Evolutionary conservation across 2,329 filamentous ascomycete genomes (phyloP), one percentile per base, ranked within the genome.

Genomic region (Stachybotrys elegans): DNA sequence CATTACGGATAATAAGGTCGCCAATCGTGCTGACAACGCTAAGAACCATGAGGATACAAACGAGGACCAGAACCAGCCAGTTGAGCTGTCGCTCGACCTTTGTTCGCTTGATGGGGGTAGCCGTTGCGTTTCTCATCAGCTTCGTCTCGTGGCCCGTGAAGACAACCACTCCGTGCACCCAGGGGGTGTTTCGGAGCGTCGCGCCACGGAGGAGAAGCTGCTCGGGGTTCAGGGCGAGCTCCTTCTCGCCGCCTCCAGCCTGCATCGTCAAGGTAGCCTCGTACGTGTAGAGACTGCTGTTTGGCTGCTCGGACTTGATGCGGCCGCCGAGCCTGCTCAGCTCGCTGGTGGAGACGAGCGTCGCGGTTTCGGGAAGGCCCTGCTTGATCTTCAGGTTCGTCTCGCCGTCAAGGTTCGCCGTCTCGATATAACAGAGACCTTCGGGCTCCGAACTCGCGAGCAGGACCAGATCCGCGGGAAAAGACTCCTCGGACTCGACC

Each of bases 351-450:
- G 88, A 95, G 47, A 98, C 90, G 60, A 96, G 75, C 48, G 86
- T 76, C 13, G 86, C 83, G 0, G 93, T 98, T 70, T 98, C 93
- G 1, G 93, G 92, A 43, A 96, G 83, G 2, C 84, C 92, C 70
- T 98, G 93, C 70, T 98, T 98, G 70, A 98, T 95, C 70, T 98
- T 98, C 55, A 98, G 71, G 62, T 98, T 98, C 17, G 93, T 98
- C 68, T 98, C 93, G 55, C 93, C 93, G 57, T 98, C 93, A 46
- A 98, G 73, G 61, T 98, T 98, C 20, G 93, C 92, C 2, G 93
- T 98, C 69, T 98, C 93, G 60, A 98, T 97, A 63, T 98, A 98
- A 68, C 93, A 98, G 45, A 98, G 71, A 56, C 93, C 93, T 70
- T 98, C 93, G 1, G 93, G 94, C 63, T 98, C 94, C 6, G 93